A percentile compares a stretch with the other conserved stretches of the same genome.
phyloP scores from a whole-genome alignment of 2,329 filamentous ascomycete genomes.

The Fusarium scirpi region DNA sequence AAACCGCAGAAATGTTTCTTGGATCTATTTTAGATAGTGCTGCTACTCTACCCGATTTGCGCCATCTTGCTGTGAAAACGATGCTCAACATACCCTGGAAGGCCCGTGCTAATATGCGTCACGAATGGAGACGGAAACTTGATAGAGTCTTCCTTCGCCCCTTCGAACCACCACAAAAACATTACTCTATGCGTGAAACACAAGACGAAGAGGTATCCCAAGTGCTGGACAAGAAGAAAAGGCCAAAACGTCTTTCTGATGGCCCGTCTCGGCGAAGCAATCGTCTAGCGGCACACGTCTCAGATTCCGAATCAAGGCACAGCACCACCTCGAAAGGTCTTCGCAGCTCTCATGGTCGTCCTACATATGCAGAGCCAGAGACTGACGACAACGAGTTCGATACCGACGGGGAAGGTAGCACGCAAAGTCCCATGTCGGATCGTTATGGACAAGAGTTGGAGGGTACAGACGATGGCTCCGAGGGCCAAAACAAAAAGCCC shows the following conservation, averaged over 20 bases:
- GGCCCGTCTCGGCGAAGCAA: conserved; percentile 54
- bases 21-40: conserved; percentile 81
- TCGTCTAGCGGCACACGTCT: conserved; percentile 50
- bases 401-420: conserved; percentile 24
- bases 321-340: conserved; percentile 35
- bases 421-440: background rate
- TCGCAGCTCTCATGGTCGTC: conserved; percentile 35
- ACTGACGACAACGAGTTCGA: conserved; percentile 59
- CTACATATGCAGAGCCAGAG: conserved; percentile 60
- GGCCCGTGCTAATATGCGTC: conserved; percentile 81
- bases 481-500: conserved; percentile 45
- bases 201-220: conserved; percentile 5
- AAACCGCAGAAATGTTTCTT: conserved; percentile 81
- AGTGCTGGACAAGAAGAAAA: conserved; percentile 35
- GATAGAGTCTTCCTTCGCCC: conserved; percentile 72
- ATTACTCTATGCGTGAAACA: conserved; percentile 41
- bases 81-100: conserved; percentile 87
- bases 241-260: conserved; percentile 27
- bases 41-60: conserved; percentile 72
- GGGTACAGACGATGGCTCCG: conserved; percentile 13
- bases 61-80: conserved; percentile 77
- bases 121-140: conserved; percentile 80
- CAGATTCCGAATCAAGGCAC: conserved; percentile 43
- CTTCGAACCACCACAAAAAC: conserved; percentile 54
- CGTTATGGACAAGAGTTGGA: conserved; percentile 20